A percentile compares a stretch with the other conserved stretches of the same genome.
Conservation (phyloP, 73 alveolate species). For the Paramecium sexaurelia region DNA sequence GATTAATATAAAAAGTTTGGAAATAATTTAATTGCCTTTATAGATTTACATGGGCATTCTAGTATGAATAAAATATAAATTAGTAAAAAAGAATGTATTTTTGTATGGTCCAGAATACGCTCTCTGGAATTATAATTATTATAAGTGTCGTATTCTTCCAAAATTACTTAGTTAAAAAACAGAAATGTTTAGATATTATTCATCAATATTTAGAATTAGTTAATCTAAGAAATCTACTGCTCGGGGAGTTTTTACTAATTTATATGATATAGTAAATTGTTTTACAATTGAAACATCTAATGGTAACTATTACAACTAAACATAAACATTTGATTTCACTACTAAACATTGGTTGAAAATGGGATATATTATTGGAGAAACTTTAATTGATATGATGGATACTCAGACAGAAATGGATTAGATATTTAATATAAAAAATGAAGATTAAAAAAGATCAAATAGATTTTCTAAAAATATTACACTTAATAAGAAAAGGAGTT, state of each 20-base stretch:
- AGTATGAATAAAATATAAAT: constrained; percentile 1
- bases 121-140: constrained; percentile 58
- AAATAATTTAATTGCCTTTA: constrained; percentile 66
- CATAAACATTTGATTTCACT: constrained; percentile 35
- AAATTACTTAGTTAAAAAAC: constrained; percentile 36
- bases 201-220: constrained; percentile 54
- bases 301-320: constrained; percentile 53
- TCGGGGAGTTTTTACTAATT: constrained; percentile 26
- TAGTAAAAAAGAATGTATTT: constrained; percentile 77
- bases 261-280: constrained; percentile 54
- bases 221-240: constrained; percentile 53
- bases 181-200: constrained; percentile 66
- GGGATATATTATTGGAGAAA: constrained; percentile 52
- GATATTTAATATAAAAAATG: background rate
- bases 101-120: constrained; percentile 84
- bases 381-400: constrained; percentile 8
- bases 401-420: background rate
- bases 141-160: constrained; percentile 62
- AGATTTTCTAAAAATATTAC: background rate
- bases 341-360: constrained; percentile 22
- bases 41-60: constrained; percentile 84
- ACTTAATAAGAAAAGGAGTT: background rate
- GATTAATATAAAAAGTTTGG: constrained; percentile 40
- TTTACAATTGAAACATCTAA: constrained; percentile 67
- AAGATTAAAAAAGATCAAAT: background rate